A percentile compares a stretch with the other conserved stretches of the same genome.
These are phyloP conservation scores for Suhomyces emberorum DNA, from an alignment of 805 yeast species.

Conservation along the genomic window DNA sequence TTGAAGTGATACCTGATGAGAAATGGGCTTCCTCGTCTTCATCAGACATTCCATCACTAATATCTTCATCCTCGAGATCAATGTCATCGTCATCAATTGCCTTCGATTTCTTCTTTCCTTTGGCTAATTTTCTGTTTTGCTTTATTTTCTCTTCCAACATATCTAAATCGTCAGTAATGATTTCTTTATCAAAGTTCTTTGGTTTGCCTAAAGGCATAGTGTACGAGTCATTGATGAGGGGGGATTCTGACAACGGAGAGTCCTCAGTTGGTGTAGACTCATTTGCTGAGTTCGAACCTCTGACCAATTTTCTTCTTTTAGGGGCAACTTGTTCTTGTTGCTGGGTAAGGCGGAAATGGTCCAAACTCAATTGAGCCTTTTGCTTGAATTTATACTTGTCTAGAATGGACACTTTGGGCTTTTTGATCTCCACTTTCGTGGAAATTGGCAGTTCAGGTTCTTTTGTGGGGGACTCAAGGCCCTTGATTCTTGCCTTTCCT, in stretches of 20 bases:
- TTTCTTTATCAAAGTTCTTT: background rate
- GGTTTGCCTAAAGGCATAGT: background rate
- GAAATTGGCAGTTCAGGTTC: conserved; percentile 11
- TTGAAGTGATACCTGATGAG: conserved; percentile 39
- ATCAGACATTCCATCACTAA: conserved; percentile 49
- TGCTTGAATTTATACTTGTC: conserved; percentile 39
- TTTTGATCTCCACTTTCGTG: conserved; percentile 39
- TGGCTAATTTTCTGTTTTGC: conserved; percentile 21
- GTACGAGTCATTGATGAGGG: background rate
- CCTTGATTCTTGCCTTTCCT: conserved; percentile 30
- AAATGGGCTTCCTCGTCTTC: conserved; percentile 38
- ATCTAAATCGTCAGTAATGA: conserved; percentile 36
- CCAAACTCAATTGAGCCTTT: conserved; percentile 30
- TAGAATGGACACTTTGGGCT: conserved; percentile 40
- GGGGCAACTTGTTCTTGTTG: conserved; percentile 19
- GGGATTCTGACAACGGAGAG: background rate
- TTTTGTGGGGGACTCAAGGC: conserved; percentile 17
- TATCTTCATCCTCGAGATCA: conserved; percentile 41
- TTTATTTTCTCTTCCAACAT: conserved; percentile 36
- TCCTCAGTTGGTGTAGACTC: background rate
- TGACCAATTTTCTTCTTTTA: conserved; percentile 35
- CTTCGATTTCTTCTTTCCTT: conserved; percentile 10
- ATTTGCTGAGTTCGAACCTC: conserved; percentile 24
- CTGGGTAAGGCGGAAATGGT: conserved; percentile 17
- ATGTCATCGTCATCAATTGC: conserved; percentile 29